Percentiles rank a stretch among this genome's conserved stretches.
Evolutionary conservation across 495 filamentous ascomycete species (phyloP).

Genomic region (Penicillium macrosclerotiorum): DNA sequence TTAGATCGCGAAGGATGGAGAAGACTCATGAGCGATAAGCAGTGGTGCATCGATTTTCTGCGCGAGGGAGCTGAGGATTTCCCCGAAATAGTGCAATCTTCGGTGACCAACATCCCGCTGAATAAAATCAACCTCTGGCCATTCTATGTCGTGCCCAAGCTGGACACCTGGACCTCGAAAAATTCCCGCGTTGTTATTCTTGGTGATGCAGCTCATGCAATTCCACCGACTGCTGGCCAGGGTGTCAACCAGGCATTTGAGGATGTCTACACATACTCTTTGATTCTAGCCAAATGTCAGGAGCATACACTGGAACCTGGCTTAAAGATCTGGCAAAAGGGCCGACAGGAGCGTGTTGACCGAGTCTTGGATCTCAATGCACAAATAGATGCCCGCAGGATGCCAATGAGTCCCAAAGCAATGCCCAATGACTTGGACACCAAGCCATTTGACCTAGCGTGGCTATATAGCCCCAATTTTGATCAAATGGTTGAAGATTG

Average conservation of each 20-base stretch:
- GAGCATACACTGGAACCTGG: slow-evolving; percentile 4
- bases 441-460: slow-evolving; percentile 32
- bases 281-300: slow-evolving; percentile 10
- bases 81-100: slow-evolving; percentile 33
- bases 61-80: slow-evolving; percentile 25
- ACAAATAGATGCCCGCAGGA: slow-evolving; percentile 30
- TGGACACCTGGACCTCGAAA: slow-evolving; percentile 36
- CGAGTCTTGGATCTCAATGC: slow-evolving; percentile 28
- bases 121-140: slow-evolving; percentile 39
- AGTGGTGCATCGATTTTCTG: slow-evolving; percentile 34
- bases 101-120: slow-evolving; percentile 26
- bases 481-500: slow-evolving; percentile 26
- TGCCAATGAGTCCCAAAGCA: slow-evolving; percentile 20
- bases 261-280: slow-evolving; percentile 31
- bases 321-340: slow-evolving; percentile 29
- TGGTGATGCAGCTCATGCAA: slow-evolving; percentile 49
- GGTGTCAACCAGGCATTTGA: slow-evolving; percentile 45
- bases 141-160: slow-evolving; percentile 39
- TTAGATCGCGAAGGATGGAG: slow-evolving; percentile 38
- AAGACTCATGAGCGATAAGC: slow-evolving; percentile 28
- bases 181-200: slow-evolving; percentile 35
- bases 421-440: slow-evolving; percentile 25
- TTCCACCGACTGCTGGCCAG: slow-evolving; percentile 45
- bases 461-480: slow-evolving; percentile 30
- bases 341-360: slow-evolving; percentile 31